Evolutionary conservation across 2,329 filamentous ascomycete genomes (phyloP), one percentile per base, ranked within the genome.

Genomic region (Pseudopithomyces maydicus): DNA sequence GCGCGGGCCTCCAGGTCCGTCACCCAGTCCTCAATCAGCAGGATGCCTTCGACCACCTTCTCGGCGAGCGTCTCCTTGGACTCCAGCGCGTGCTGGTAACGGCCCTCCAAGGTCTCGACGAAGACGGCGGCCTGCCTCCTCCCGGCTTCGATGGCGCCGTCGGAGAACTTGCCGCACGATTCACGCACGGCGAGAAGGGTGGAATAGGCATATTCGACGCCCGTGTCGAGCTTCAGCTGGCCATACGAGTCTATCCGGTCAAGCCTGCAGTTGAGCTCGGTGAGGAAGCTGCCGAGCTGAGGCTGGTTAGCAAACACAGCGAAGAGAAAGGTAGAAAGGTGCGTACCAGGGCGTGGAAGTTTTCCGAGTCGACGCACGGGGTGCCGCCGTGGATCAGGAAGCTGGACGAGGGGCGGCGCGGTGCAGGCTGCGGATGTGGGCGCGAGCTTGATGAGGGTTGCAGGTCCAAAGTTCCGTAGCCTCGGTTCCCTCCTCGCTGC

Each of bases 161-260:
- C 94, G 0, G 93, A 96, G 19, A 94, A 92, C 62, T 93, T 88
- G 38, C 91, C 92, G 77, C 95, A 99, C 67, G 92, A 87, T 64
- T 92, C 88, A 59, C 93, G 88, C 23, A 99, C 93, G 7, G 91
- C 88, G 70, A 94, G 89, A 1, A 99, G 81, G 0, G 93, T 96
- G 15, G 88, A 83, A 77, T 96, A 96, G 19, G 94, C 92, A 64
- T 91, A 87, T 42, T 90, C 88, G 54, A 98, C 88, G 69, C 91
- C 90, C 43, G 89, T 84, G 74, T 99, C 95, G 65, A 96, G 84
- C 59, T 89, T 89, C 57, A 92, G 79, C 70, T 96, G 91, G 62
- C 91, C 89, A 71, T 96, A 97, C 62, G 86, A 88, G 77, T 99
- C 95, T 45, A 98, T 84, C 75, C 92, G 90, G 70, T 96, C 92